phyloP scores from a whole-genome alignment of 345 rosid genomes.

The Toxicodendron radicans region DNA sequence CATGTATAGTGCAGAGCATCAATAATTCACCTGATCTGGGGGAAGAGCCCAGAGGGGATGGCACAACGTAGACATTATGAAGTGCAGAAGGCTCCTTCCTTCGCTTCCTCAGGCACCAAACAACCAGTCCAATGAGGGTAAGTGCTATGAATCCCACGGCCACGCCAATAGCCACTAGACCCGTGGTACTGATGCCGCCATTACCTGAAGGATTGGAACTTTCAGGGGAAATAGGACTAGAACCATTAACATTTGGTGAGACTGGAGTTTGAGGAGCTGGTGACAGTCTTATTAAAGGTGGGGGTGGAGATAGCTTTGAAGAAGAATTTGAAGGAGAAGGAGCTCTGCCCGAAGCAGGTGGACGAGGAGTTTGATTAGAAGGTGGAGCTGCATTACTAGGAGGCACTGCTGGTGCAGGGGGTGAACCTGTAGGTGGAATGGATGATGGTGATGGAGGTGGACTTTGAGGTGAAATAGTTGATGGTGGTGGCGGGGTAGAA shows the following conservation, averaged over 20 bases:
- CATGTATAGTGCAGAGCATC: not conserved
- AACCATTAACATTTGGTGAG: constrained; percentile 27
- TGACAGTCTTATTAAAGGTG: constrained; percentile 35
- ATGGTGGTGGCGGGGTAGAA: constrained; percentile 31
- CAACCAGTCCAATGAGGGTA: constrained; percentile 49
- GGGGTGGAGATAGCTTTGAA: constrained; percentile 32
- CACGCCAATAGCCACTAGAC: constrained; percentile 50
- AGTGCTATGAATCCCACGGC: constrained; percentile 56
- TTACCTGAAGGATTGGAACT: constrained; percentile 29
- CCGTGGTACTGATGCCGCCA: constrained; percentile 39
- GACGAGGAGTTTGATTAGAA: constrained; percentile 28
- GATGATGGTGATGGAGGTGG: constrained; percentile 42
- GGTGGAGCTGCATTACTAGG: constrained; percentile 36
- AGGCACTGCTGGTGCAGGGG: constrained; percentile 26
- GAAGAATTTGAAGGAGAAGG: constrained; percentile 46
- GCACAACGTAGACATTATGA: constrained; percentile 62
- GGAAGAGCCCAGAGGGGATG: constrained; percentile 61
- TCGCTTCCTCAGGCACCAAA: constrained; percentile 61
- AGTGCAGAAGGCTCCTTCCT: constrained; percentile 46
- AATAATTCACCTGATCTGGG: constrained; percentile 60
- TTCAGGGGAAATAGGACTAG: constrained; percentile 36
- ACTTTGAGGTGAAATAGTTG: constrained; percentile 26
- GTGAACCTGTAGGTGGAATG: constrained; percentile 27
- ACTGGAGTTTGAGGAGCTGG: constrained; percentile 33
- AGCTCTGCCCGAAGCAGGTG: constrained; percentile 30